Base-by-base conservation (phyloP, 78 protist species). In the Polysphondylium violaceum region DNA sequence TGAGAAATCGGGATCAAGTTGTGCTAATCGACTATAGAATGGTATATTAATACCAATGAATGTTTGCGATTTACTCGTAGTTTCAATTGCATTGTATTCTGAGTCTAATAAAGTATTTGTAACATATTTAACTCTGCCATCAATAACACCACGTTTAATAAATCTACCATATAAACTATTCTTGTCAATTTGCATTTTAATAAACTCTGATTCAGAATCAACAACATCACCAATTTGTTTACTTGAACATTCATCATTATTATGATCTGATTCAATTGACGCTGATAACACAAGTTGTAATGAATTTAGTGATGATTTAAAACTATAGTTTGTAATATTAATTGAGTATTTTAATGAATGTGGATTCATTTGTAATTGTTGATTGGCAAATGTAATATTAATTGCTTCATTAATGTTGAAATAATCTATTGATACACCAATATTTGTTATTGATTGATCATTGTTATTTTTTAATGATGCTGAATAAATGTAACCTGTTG, bases 141-240 rank as follows among this genome's bases (percentile, higher is more conserved):
- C 88, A n/a, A 79, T 29, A 6, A 79, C 53, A 3, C 77, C 88
- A 31, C 72, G 17, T 59, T 61, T 76, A 0, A 76, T 60, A 31
- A 61, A 76, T 44, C 68, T 47, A 43, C 86, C 72, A 44, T 29
- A 76, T 11, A 76, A 21, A 11, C 68, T 51, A 27, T 43, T 29
- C 3, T 79, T 8, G 3, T 35, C 27, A 11, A 79, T 51, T 19
- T 55, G 25, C 27, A 79, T 3, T 40, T 35, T 35, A 12, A 79
- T 47, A 65, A 53, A 77, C 5, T 77, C 33, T 67, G 72, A 67
- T 31, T 67, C 33, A 43, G 36, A 31, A 67, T 41, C 21, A 11
- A n/a, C 12, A 12, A 23, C 41, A 12, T 67, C 74, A 23, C 74
- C 74, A 67, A 41, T 41, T 41, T n/a, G n/a, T 41, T 40, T 38